phyloP scores from a whole-genome alignment of 352 stramenopile genomes.

The Globisporangium nodosum region DNA sequence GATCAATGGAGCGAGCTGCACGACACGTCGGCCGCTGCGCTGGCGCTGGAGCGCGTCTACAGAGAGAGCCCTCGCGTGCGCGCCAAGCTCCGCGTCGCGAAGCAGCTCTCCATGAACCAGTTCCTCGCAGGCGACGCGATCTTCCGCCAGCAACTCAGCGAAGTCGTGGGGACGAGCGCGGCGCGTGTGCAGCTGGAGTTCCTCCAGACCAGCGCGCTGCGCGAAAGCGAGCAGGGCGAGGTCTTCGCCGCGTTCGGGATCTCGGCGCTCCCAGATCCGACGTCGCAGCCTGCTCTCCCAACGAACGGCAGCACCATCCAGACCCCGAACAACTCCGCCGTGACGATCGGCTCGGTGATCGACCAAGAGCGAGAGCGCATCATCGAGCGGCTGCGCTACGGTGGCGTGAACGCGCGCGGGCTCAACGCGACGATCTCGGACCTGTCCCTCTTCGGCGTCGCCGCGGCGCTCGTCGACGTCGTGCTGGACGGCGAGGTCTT shows the following conservation, averaged over 20 bases:
- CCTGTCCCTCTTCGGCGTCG: conserved; percentile 18
- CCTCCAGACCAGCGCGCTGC: conserved; percentile 18
- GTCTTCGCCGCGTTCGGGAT: conserved; percentile 19
- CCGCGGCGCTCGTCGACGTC: conserved; percentile 14
- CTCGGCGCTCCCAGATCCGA: conserved; percentile 15
- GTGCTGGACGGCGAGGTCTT: conserved; percentile 22
- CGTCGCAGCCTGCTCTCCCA: neutral
- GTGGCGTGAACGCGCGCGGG: conserved; percentile 3
- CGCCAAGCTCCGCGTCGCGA: conserved; percentile 21
- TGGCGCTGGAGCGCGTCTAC: conserved; percentile 19
- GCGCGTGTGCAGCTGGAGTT: conserved; percentile 21
- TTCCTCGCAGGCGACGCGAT: conserved; percentile 19
- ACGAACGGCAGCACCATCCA: neutral
- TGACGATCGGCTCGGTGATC: neutral
- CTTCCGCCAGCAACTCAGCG: conserved; percentile 21
- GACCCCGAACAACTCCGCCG: neutral
- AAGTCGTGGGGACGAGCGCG: conserved; percentile 12
- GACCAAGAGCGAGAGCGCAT: conserved; percentile 21
- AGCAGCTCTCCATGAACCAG: conserved; percentile 19
- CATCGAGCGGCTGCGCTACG: conserved; percentile 11
- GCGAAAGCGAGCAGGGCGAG: conserved; percentile 9
- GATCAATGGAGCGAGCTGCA: conserved; percentile 5
- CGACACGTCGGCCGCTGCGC: neutral
- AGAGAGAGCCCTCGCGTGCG: conserved; percentile 16
- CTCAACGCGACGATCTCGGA: conserved; percentile 15